Evolutionary conservation across 23 red algal genomes (phyloP), one percentile per base, ranked within the genome.

Genomic region (Gracilaria caudata): DNA sequence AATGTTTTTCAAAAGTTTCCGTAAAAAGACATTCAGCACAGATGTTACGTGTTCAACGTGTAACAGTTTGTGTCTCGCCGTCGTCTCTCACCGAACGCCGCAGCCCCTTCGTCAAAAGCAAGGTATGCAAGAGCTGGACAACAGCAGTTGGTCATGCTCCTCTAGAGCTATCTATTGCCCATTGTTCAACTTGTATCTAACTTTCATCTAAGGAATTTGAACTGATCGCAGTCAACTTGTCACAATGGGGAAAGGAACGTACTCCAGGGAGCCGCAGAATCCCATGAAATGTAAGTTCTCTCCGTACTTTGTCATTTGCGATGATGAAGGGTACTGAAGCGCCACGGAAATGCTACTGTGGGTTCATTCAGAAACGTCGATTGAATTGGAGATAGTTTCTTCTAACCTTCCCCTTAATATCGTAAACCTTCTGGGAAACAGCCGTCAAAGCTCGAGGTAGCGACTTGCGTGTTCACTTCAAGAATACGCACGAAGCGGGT

Each of bases 401-500:
- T 66, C 61, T 66, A 66, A 66, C 61, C 1, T 9, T 60, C 57
- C 57, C 26, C 17, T 51, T 57, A 38, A 55, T 75, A 44, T 7
- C 66, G 3, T 57, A 8, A 28, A 60, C 55, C 41, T 45, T 80
- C n/a, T 86, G 33, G 36, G 25, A 35, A 63, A 86, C 70, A 95
- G 94, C 94, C 55, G 86, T 82, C 35, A 95, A 94, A 58, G 94
- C 97, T 7, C 81, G 97, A 61, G 97, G 93, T 3, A 93, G 84
- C 21, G 93, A 89, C 57, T 78, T 99, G 43, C 97, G 97, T 36
- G 94, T 99, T 58, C 84, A 94, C 75, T 99, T 99, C 68, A 99
- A 99, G 80, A 99, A 99, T 86, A 99, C 97, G 2, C 92, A 92
- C 60, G 97, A 99, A 77, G 84, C 92, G 1, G 93, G 90, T 14